Base-by-base conservation (phyloP, 164 flowering plant species). In the Vitis riparia region DNA sequence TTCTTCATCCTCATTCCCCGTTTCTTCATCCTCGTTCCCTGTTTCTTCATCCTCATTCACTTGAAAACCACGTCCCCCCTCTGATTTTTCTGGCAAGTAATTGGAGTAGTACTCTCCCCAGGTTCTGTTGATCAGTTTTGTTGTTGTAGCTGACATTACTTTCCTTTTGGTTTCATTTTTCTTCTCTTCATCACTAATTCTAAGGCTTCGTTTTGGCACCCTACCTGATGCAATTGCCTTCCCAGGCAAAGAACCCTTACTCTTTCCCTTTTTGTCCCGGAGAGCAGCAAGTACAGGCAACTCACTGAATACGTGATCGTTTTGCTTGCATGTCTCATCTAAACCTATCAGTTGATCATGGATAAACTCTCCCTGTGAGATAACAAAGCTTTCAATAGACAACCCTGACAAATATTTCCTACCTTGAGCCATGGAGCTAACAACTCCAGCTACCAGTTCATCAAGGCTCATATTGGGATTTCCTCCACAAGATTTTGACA, bases 351-450 rank as follows among this genome's bases (percentile, higher is more conserved):
- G 85, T 70, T 95, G 98, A 63, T 87, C 83, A 73, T 88, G 90
- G 23, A 95, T 85, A 63, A 95, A 95, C 48, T 83, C 89, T 2
- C 98, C 99, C 68, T 87, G 90, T 47, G 94, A 89, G 68, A 91
- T 14, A 47, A 94, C 65, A 64, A 89, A 94, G 16, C 90, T 92
- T 70, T 75, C 85, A 55, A 82, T 76, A 10, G 90, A 81, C 29
- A 75, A 71, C 29, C 85, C 89, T 61, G 77, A 70, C 51, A 84
- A 67, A 71, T 90, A 88, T 68, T 60, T 60, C 77, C 82, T 89
- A 72, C 80, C 88, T 59, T 81, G 88, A 73, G 83, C 85, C 88
- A 92, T 82, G 6, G 97, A 81, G 16, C 96, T 91, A 30, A 76
- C 89, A 62, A 83, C 79, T 3, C 87, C 84, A 60, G 97, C 95